These are phyloP conservation scores for Kalaharituber pfeilii DNA, from an alignment of 2,329 filamentous ascomycete genomes.

Conservation along the genomic window DNA sequence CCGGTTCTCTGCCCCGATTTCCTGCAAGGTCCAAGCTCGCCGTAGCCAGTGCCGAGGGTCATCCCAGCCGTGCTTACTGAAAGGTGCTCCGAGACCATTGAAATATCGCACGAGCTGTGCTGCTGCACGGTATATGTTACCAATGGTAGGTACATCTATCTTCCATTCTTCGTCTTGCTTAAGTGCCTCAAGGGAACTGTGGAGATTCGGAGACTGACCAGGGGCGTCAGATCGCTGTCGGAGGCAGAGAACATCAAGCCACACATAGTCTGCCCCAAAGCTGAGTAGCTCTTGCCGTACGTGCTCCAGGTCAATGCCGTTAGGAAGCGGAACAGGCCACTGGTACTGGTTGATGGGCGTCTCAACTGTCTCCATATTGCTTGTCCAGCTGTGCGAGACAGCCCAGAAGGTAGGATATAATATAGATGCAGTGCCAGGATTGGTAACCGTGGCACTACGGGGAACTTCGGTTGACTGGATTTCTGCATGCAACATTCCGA, in stretches of 20 bases:
- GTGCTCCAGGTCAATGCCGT: not conserved
- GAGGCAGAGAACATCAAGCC: not conserved
- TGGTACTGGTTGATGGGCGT: not conserved
- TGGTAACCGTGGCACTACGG: too few species aligned
- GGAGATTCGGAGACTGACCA: too few species aligned
- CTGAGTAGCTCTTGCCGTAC: not conserved
- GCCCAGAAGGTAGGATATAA: not conserved
- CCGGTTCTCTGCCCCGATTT: not conserved
- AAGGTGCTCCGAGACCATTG: not conserved
- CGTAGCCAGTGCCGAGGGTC: not conserved
- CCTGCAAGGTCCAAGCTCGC: slow-evolving; percentile 4
- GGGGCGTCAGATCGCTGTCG: too few species aligned
- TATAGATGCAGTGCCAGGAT: not conserved
- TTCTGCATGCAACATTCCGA: not conserved
- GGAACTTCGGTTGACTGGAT: not conserved
- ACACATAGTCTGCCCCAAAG: not conserved
- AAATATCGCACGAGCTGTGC: not conserved
- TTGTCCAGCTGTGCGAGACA: not conserved
- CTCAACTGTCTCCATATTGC: not conserved
- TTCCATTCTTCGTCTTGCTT: not conserved
- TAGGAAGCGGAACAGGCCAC: not conserved
- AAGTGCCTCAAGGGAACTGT: not conserved
- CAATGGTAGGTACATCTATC: not conserved
- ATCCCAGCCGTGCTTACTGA: not conserved
- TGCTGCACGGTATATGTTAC: not conserved